Conservation (phyloP, 208 protist genomes). For the Trypanosoma caninum region DNA sequence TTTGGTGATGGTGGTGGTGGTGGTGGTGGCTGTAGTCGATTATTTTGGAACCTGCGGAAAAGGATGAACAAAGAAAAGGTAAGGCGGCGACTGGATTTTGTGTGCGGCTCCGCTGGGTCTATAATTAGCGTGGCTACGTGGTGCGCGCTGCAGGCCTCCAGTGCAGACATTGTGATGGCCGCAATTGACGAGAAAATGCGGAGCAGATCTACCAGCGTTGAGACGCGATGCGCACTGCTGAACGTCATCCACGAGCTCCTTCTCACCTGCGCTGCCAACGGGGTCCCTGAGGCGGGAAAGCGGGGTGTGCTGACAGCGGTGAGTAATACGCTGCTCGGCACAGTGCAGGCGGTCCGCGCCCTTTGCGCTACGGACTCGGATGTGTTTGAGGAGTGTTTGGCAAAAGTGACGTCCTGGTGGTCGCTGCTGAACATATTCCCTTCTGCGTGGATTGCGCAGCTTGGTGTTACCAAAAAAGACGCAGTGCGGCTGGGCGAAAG, state of each 20-base stretch:
- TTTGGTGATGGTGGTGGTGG: too few relatives aligned
- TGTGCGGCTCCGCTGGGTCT: slow-evolving; percentile 62
- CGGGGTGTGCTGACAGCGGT: slow-evolving; percentile 57
- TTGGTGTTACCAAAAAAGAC: slow-evolving; percentile 33
- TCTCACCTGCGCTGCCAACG: slow-evolving; percentile 63
- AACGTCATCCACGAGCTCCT: slow-evolving; percentile 86
- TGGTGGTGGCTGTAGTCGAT: not conserved
- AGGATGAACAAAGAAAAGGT: slow-evolving; percentile 69
- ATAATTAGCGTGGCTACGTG: slow-evolving; percentile 83
- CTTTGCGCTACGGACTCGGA: slow-evolving; percentile 23
- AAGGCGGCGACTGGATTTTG: slow-evolving; percentile 58
- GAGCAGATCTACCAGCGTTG: slow-evolving; percentile 35
- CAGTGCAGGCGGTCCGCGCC: slow-evolving; percentile 38
- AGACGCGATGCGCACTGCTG: slow-evolving; percentile 53
- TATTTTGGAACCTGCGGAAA: not conserved
- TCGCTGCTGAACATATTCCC: slow-evolving; percentile 75
- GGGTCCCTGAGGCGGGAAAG: slow-evolving; percentile 57
- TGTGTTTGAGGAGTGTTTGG: slow-evolving; percentile 37
- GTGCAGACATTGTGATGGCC: slow-evolving; percentile 60
- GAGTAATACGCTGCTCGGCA: slow-evolving; percentile 38
- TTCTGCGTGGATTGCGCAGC: slow-evolving; percentile 53
- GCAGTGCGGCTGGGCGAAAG: slow-evolving; percentile 12
- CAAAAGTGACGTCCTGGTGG: slow-evolving; percentile 74
- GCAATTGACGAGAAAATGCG: slow-evolving; percentile 58
- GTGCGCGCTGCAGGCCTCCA: slow-evolving; percentile 80